Base-by-base conservation (phyloP, 176 grass and related monocot genomes). In the Eragrostis curvula region DNA sequence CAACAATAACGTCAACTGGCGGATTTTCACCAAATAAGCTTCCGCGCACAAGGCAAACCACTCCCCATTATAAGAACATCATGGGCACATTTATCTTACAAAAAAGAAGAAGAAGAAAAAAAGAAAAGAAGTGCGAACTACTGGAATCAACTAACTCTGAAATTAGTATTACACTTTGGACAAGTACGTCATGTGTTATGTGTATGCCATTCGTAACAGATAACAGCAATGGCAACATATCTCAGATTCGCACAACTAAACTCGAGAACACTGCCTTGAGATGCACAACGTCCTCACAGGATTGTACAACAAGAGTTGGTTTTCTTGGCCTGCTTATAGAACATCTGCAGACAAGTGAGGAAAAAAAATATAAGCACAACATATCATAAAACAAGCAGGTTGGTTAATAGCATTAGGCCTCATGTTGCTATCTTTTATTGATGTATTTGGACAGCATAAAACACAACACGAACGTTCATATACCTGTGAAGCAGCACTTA, bases 251-350 rank as follows among this genome's bases (percentile, higher is more conserved):
- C 58, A 49, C 57, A 25, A 5, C 64, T 17, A 58, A 29, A 53
- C 12, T 66, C 47, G 21, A 66, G 7, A 24, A 39, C 47, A n/a
- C 43, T 44, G n/a, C 63, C 43, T 30, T 48, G 13, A 0, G 10
- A 27, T 27, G 40, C 21, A 27, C 14, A 58, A 7, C 8, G 56
- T 73, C 32, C 3, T 82, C 67, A 92, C 74, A 97, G 89, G 46
- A 97, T 86, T 12, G 89, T 89, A 82, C 95, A 97, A 15, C 89
- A 97, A 32, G 88, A 89, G 77, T 97, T 97, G 36, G 94, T 89
- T 80, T 92, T 94, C 92, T 92, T 94, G 36, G 94, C 94, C 73
- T 97, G 92, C 87, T 92, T 97, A 76, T 97, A 97, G 77, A 97
- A 97, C 92, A 94, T 90, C 95, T 97, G 89, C 86, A 70, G n/a